These are phyloP conservation scores for Claviceps spartinae DNA, from an alignment of 2,329 filamentous ascomycete genomes.

Conservation along the genomic window DNA sequence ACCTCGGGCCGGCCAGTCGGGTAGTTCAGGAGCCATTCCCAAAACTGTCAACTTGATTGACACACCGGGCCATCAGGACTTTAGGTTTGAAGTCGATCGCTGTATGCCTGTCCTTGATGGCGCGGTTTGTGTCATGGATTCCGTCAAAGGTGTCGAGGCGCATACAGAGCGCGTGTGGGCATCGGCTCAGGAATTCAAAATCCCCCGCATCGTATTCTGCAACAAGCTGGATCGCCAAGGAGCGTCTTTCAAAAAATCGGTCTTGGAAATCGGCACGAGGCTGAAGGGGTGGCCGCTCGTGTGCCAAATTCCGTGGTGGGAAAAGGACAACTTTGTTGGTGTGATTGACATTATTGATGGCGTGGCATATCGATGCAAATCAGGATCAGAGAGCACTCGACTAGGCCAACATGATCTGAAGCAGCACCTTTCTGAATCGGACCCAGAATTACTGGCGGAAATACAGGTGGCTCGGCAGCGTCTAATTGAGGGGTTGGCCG, in stretches of 20 bases:
- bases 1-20: constrained; percentile 25
- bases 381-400: constrained; percentile 25
- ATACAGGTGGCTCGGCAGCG: constrained; percentile 62
- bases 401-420: constrained; percentile 17
- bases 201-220: constrained; percentile 66
- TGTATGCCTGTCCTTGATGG: constrained; percentile 81
- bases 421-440: constrained; percentile 27
- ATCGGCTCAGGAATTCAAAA: constrained; percentile 72
- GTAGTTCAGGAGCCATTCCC: constrained; percentile 20
- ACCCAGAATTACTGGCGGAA: constrained; percentile 48
- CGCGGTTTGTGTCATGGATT: constrained; percentile 84
- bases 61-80: constrained; percentile 92
- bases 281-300: constrained; percentile 77
- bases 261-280: constrained; percentile 70
- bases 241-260: constrained; percentile 67
- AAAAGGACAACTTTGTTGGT: constrained; percentile 65
- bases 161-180: constrained; percentile 95
- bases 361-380: constrained; percentile 59
- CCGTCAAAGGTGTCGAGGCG: constrained; percentile 86
- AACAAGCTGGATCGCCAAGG: constrained; percentile 72
- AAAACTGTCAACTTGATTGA: constrained; percentile 87
- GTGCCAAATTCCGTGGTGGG: constrained; percentile 93
- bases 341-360: constrained; percentile 73
- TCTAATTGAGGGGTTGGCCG: constrained; percentile 72
- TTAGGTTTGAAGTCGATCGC: constrained; percentile 89